A percentile compares a stretch with the other conserved stretches of the same genome.
These are phyloP conservation scores for Cucurbita argyrosperma DNA, from an alignment of 306 rosid species.

Conservation along the genomic window DNA sequence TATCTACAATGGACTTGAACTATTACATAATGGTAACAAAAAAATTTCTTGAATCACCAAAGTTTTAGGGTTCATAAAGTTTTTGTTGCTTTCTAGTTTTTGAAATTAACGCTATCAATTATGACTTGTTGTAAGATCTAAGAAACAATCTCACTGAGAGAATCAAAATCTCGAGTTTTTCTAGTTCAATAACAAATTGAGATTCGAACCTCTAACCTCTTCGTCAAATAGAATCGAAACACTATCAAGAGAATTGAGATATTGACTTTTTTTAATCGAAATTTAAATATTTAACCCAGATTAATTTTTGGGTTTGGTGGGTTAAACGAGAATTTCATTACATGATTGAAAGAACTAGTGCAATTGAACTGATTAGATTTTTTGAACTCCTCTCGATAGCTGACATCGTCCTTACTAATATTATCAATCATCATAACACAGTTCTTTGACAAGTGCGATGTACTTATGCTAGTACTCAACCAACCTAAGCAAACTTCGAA, in stretches of 20 bases:
- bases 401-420: too few species aligned
- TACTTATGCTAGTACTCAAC: not conserved
- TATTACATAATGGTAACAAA: not conserved
- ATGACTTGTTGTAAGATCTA: not conserved
- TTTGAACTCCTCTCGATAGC: not conserved
- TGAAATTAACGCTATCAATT: not conserved
- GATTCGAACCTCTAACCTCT: not conserved
- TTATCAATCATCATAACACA: not conserved
- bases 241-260: too few species aligned
- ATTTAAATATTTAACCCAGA: too few species aligned
- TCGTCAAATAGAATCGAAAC: too few species aligned
- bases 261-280: too few species aligned
- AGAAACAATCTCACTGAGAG: not conserved
- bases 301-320: not conserved
- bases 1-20: too few species aligned
- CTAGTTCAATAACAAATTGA: too few species aligned
- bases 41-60: not conserved
- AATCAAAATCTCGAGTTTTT: not conserved
- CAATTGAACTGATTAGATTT: not conserved
- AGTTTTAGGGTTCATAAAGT: constrained; percentile 15
- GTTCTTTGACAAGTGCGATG: not conserved
- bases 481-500: not conserved
- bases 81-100: not conserved
- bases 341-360: not conserved
- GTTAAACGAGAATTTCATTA: not conserved